Conservation (phyloP, 1,139 yeast genomes). For the Sugiyamaella pinicola region DNA sequence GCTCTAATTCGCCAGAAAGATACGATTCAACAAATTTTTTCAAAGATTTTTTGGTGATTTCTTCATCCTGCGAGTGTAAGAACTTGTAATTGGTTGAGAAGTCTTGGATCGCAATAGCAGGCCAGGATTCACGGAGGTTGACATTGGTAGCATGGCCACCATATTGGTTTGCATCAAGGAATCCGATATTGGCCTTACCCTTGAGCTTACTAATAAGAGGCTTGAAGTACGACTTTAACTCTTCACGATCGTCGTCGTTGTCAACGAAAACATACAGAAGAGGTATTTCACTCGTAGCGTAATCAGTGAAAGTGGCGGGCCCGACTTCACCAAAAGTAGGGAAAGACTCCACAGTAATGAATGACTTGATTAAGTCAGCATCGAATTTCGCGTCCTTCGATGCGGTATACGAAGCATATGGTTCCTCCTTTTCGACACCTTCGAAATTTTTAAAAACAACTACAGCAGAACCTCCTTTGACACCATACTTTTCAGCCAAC, state of each 20-base stretch:
- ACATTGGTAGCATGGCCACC: slow-evolving; percentile 90
- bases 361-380: slow-evolving; percentile 50
- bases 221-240: slow-evolving; percentile 54
- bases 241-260: slow-evolving; percentile 64
- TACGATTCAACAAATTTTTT: slow-evolving; percentile 65
- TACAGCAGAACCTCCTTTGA: slow-evolving; percentile 49
- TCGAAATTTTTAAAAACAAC: slow-evolving; percentile 51
- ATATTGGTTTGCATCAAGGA: slow-evolving; percentile 75
- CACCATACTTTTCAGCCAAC: slow-evolving; percentile 51
- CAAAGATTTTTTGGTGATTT: slow-evolving; percentile 50
- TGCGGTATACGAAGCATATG: slow-evolving; percentile 41
- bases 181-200: slow-evolving; percentile 85
- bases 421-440: slow-evolving; percentile 44
- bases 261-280: slow-evolving; percentile 86
- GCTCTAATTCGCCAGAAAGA: slow-evolving; percentile 62
- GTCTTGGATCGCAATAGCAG: slow-evolving; percentile 89
- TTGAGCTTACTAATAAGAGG: slow-evolving; percentile 72
- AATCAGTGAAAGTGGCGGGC: slow-evolving; percentile 75
- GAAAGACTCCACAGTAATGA: slow-evolving; percentile 68
- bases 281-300: slow-evolving; percentile 74
- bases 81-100: slow-evolving; percentile 67
- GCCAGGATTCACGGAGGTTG: slow-evolving; percentile 84
- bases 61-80: slow-evolving; percentile 54
- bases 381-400: slow-evolving; percentile 36
- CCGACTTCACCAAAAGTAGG: slow-evolving; percentile 92